These are phyloP conservation scores for Ichthyophonus hoferi DNA, from an alignment of 208 protist genomes.

Conservation along the genomic window DNA sequence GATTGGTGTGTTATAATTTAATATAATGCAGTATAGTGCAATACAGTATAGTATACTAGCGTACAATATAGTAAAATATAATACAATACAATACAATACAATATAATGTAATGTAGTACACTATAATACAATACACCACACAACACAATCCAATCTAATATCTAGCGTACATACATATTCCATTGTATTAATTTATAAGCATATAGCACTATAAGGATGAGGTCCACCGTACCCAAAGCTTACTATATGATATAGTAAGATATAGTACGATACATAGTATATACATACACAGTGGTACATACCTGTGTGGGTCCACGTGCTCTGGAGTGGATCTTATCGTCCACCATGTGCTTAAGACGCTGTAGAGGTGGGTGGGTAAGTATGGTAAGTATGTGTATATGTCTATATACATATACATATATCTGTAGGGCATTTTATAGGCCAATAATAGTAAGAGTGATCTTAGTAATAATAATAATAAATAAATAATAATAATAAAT, in stretches of 20 bases:
- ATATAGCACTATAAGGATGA: too few species aligned
- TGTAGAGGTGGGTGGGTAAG: too few species aligned
- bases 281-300: too few species aligned
- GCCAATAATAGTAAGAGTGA: not conserved
- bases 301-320: conserved; percentile 77
- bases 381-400: too few species aligned
- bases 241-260: too few species aligned
- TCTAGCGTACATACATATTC: too few species aligned
- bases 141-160: too few species aligned
- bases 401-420: too few species aligned
- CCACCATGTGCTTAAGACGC: conserved; percentile 99
- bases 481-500: not conserved
- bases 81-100: not conserved
- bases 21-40: not conserved
- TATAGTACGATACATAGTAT: too few species aligned
- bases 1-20: not conserved
- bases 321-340: conserved; percentile 99
- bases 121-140: not conserved
- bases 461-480: not conserved
- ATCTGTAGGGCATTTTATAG: not conserved
- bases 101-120: not conserved
- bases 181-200: too few species aligned
- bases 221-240: too few species aligned
- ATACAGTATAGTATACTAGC: not conserved
- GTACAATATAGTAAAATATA: not conserved